Evolutionary conservation across 306 rosid species (phyloP).

Genomic region (Cucumis melo): DNA sequence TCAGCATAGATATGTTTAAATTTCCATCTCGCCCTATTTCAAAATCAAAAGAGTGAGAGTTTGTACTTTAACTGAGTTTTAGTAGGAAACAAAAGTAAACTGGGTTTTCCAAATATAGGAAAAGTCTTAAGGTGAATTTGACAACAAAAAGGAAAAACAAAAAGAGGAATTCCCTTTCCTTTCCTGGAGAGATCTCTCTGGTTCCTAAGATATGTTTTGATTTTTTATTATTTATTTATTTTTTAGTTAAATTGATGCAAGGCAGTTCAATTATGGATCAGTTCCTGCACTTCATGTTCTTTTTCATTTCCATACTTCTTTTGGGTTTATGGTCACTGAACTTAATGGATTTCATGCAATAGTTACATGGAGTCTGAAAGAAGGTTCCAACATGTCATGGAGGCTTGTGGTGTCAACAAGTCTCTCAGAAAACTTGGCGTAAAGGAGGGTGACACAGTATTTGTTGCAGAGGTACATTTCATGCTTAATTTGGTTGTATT

Average conservation of each 20-base stretch:
- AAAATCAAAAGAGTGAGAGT: not conserved
- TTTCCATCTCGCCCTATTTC: not conserved
- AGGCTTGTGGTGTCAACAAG: constrained; percentile 84
- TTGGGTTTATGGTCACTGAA: constrained; percentile 1
- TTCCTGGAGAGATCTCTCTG: not conserved
- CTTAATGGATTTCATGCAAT: constrained; percentile 14
- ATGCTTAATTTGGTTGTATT: constrained; percentile 5
- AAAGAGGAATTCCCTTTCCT: not conserved
- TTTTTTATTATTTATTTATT: not conserved
- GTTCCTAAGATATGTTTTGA: not conserved
- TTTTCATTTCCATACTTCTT: not conserved
- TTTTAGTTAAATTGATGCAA: not conserved
- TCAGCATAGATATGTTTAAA: not conserved
- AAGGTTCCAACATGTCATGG: constrained; percentile 92
- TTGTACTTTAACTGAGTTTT: not conserved
- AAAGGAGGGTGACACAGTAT: constrained; percentile 78
- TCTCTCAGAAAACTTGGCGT: constrained; percentile 71
- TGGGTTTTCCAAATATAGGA: not conserved
- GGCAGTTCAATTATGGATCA: not conserved
- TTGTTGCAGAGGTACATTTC: constrained; percentile 56
- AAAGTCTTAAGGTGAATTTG: not conserved
- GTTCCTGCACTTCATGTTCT: not conserved
- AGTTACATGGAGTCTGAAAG: constrained; percentile 78
- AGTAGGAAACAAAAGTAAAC: not conserved
- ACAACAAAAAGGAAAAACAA: not conserved